A percentile compares a stretch with the other conserved stretches of the same genome.
Conservation (phyloP, 2,329 filamentous ascomycete species). For the Pestalotiopsis sp. region DNA sequence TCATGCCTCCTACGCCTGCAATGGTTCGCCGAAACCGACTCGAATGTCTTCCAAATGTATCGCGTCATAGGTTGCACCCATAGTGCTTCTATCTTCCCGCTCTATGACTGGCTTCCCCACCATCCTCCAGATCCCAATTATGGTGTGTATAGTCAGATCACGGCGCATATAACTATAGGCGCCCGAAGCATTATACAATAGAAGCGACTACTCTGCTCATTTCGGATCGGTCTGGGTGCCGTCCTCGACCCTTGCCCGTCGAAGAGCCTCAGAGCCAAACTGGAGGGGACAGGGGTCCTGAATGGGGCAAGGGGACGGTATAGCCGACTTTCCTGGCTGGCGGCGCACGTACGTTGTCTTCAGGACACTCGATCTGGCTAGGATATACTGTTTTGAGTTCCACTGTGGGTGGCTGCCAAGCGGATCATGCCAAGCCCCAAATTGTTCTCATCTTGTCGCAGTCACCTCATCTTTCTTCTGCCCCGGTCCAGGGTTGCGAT, state of each 20-base stretch:
- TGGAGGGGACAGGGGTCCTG: not conserved
- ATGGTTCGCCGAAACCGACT: not conserved
- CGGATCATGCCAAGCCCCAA: slow-evolving; percentile 34
- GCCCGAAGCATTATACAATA: slow-evolving; percentile 7
- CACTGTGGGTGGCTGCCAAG: slow-evolving; percentile 30
- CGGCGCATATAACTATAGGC: not conserved
- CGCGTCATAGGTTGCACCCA: not conserved
- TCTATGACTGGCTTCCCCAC: not conserved
- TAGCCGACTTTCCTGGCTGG: not conserved
- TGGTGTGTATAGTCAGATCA: not conserved
- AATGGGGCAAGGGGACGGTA: not conserved
- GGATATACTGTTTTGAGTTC: slow-evolving; percentile 28
- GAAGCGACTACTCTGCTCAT: slow-evolving; percentile 8
- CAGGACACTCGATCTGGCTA: slow-evolving; percentile 18
- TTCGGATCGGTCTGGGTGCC: slow-evolving; percentile 8
- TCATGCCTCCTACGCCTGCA: not conserved
- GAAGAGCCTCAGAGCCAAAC: not conserved
- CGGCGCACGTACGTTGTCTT: slow-evolving; percentile 16
- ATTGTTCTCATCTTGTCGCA: slow-evolving; percentile 37
- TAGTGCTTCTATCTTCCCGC: not conserved
- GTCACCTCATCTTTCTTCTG: slow-evolving; percentile 32
- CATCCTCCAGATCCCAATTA: not conserved
- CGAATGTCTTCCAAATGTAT: not conserved
- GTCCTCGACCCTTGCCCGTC: not conserved
- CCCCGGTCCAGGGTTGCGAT: slow-evolving; percentile 20